Conservation (phyloP, 2,329 filamentous ascomycete genomes). For the Beauveria australis region DNA sequence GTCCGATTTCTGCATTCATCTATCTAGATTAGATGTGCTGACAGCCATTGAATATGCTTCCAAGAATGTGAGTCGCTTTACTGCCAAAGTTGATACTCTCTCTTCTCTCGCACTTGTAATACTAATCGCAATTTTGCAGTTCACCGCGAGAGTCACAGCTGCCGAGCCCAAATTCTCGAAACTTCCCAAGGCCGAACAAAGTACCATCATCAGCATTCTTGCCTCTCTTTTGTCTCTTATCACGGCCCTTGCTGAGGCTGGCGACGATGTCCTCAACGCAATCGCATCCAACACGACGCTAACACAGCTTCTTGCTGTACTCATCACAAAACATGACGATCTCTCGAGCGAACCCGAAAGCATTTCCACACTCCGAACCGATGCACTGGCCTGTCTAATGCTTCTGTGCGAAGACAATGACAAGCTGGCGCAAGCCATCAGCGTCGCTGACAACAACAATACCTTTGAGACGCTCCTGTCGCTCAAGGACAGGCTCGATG, state of each 20-base stretch:
- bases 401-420: slow-evolving; percentile 53
- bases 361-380: slow-evolving; percentile 32
- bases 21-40: slow-evolving; percentile 54
- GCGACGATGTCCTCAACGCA: slow-evolving; percentile 50
- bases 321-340: slow-evolving; percentile 34
- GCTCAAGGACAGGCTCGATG: slow-evolving; percentile 38
- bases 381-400: slow-evolving; percentile 47
- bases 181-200: slow-evolving; percentile 44
- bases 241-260: slow-evolving; percentile 46
- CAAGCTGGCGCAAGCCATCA: slow-evolving; percentile 42
- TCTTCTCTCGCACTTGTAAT: neutral
- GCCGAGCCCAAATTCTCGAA: slow-evolving; percentile 36
- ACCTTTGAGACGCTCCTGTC: slow-evolving; percentile 30
- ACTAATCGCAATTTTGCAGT: slow-evolving; percentile 21
- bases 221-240: slow-evolving; percentile 46
- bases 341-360: slow-evolving; percentile 35
- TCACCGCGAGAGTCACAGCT: slow-evolving; percentile 34
- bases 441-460: slow-evolving; percentile 39
- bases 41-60: slow-evolving; percentile 51
- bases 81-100: neutral
- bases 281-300: slow-evolving; percentile 42
- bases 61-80: slow-evolving; percentile 35
- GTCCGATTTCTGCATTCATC: slow-evolving; percentile 56
- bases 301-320: slow-evolving; percentile 44
- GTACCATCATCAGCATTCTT: slow-evolving; percentile 44